Evolutionary conservation across 2,329 filamentous ascomycete species (phyloP).

Genomic region (Fusarium globosum): DNA sequence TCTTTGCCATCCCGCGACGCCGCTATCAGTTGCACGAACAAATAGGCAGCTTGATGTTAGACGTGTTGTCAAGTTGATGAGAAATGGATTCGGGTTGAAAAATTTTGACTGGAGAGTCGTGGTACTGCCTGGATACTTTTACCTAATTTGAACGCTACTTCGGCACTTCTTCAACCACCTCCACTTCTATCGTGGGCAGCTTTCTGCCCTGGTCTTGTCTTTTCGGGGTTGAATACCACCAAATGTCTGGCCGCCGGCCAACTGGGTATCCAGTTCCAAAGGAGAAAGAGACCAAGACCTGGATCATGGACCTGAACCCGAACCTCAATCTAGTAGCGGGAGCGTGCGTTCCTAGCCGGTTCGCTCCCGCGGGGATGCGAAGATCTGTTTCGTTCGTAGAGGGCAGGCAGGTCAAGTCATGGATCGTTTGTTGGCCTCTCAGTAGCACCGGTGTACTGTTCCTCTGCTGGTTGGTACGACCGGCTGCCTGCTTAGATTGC

Average conservation of each 20-base stretch:
- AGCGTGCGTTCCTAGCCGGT: slow-evolving; percentile 30
- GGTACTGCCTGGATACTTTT: slow-evolving; percentile 48
- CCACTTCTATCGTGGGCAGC: slow-evolving; percentile 41
- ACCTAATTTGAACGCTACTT: slow-evolving; percentile 51
- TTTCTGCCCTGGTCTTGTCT: slow-evolving; percentile 5
- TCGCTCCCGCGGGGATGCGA: slow-evolving; percentile 24
- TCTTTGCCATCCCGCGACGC: slow-evolving; percentile 42
- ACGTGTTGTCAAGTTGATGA: slow-evolving; percentile 45
- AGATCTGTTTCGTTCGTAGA: slow-evolving; percentile 16
- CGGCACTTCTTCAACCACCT: slow-evolving; percentile 43
- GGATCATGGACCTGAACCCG: slow-evolving; percentile 4
- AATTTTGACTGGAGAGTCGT: slow-evolving; percentile 51
- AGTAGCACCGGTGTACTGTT: slow-evolving; percentile 6
- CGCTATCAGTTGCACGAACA: slow-evolving; percentile 43
- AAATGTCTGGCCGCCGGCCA: slow-evolving; percentile 23
- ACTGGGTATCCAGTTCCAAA: slow-evolving; percentile 5
- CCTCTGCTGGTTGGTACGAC: slow-evolving; percentile 11
- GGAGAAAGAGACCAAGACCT: slow-evolving; percentile 6
- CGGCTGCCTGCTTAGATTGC: not conserved
- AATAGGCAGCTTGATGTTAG: slow-evolving; percentile 36
- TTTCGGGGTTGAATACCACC: slow-evolving; percentile 20
- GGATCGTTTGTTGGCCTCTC: slow-evolving; percentile 1
- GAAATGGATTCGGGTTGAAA: slow-evolving; percentile 50
- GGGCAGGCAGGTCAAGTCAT: slow-evolving; percentile 18
- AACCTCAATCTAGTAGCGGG: slow-evolving; percentile 19